Evolutionary conservation across 108 stramenopile species (phyloP).

Genomic region (Phaeodactylum tricornutum): DNA sequence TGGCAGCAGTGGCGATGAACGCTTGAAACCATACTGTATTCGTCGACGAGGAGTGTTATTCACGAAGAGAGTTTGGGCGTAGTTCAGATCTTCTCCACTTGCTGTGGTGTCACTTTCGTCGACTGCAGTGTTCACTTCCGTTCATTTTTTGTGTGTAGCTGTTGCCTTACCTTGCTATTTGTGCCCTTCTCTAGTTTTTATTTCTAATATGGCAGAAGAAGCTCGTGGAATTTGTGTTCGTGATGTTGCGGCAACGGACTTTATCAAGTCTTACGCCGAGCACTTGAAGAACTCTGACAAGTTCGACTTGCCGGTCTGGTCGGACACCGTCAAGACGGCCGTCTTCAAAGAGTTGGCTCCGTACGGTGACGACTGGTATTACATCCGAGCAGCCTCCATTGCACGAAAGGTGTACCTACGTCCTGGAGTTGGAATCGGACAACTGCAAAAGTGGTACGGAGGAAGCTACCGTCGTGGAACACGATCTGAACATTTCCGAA

Average conservation of each 20-base stretch:
- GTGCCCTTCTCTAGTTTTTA: too few species aligned
- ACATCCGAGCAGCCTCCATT: slow-evolving; percentile 97
- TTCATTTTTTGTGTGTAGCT: too few species aligned
- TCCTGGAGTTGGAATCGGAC: slow-evolving; percentile 94
- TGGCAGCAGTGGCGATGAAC: too few species aligned
- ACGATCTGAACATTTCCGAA: slow-evolving; percentile 89
- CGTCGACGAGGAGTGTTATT: too few species aligned
- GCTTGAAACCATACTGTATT: too few species aligned
- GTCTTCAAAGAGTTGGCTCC: slow-evolving; percentile 98
- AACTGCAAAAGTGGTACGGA: slow-evolving; percentile 94
- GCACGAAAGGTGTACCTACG: slow-evolving; percentile 97
- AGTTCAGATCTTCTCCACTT: too few species aligned
- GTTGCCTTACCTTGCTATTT: too few species aligned
- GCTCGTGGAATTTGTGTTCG: slow-evolving; percentile 84
- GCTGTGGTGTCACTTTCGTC: too few species aligned
- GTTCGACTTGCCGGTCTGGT: slow-evolving; percentile 97
- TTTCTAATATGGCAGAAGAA: slow-evolving; percentile 70
- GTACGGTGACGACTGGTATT: slow-evolving; percentile 99
- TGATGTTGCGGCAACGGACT: slow-evolving; percentile 81
- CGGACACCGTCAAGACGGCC: slow-evolving; percentile 96
- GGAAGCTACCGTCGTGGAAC: slow-evolving; percentile 86
- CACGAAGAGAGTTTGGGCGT: too few species aligned
- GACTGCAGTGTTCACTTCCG: too few species aligned
- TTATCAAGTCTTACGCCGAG: slow-evolving; percentile 92
- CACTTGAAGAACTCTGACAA: slow-evolving; percentile 98